A percentile compares a stretch with the other conserved stretches of the same genome.
Conservation (phyloP, 805 yeast species). For the Cyberlindnera lachancei region DNA sequence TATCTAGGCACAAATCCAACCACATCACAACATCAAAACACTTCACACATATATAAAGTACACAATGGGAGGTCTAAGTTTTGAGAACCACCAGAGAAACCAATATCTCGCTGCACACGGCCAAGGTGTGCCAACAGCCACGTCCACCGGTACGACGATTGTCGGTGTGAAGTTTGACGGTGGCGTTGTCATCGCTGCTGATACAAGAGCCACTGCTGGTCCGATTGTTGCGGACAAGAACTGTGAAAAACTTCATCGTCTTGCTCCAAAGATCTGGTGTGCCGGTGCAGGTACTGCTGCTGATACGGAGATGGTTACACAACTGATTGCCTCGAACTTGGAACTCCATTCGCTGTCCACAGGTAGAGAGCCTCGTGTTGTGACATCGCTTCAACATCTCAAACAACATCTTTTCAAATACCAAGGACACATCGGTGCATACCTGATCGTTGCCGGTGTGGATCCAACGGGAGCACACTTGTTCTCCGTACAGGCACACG, state of each 20-base stretch:
- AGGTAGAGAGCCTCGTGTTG: conserved; percentile 85
- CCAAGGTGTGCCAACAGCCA: conserved; percentile 73
- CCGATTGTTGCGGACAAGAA: conserved; percentile 96
- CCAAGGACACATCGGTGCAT: conserved; percentile 97
- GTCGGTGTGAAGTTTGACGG: conserved; percentile 91
- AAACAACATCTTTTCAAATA: conserved; percentile 95
- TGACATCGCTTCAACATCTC: conserved; percentile 84
- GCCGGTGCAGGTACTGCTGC: conserved; percentile 99
- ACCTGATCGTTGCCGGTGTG: conserved; percentile 94
- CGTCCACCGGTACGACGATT: conserved; percentile 98
- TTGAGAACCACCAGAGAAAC: conserved; percentile 92
- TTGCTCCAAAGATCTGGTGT: conserved; percentile 94
- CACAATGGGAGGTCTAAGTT: conserved; percentile 94
- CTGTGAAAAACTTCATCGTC: conserved; percentile 88
- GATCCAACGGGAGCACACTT: conserved; percentile 96
- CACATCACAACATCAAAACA: no score
- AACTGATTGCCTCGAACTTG: conserved; percentile 80
- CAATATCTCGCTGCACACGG: conserved; percentile 66
- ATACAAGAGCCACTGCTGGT: conserved; percentile 97
- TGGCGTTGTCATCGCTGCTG: conserved; percentile 98
- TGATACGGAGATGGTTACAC: conserved; percentile 97
- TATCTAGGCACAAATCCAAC: no score
- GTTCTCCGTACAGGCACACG: conserved; percentile 93
- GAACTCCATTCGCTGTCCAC: conserved; percentile 85
- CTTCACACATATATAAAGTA: no score